Evolutionary conservation across 148 eudicot genomes (phyloP), one percentile per base, ranked within the genome.

Genomic region (Bassia scoparia): DNA sequence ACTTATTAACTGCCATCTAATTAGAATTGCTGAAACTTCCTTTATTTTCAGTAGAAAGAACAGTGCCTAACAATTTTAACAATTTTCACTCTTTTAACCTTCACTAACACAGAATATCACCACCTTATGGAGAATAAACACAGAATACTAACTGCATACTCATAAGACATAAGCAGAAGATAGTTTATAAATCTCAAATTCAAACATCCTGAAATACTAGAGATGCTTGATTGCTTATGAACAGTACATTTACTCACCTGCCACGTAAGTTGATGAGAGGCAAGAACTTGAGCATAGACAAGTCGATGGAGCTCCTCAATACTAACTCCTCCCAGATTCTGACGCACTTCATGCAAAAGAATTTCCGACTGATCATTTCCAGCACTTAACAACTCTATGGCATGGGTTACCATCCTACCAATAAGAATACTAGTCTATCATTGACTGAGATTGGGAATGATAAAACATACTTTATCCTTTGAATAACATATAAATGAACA

Each of bases 261-360:
- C 97, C 99, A 95, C 54, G 97, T 95, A 75, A 92, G 82, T 68
- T 89, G 87, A 86, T 92, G 94, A 70, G 99, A 95, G 56, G 97
- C 92, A 38, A 95, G 89, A 79, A 90, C 91, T 87, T 96, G 97
- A 62, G 97, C 94, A 87, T 89, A 96, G 34, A 89, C 89, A 76
- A 96, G 90, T 69, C 99, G 88, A 78, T 92, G 87, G 74, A 92
- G 96, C 86, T 96, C 99, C 82, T 96, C 96, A 60, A 96, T 83
- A 84, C 94, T 86, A 70, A 92, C 84, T 72, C 93, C 94, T 38
- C 97, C 97, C 75, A 96, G 71, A 63, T 86, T 86, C 74, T 85
- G 73, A 10, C 79, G 92, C 73, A 89, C 92, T 77, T 89, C 94
- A 61, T 76, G 91, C 74, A 96, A 73, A 78, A 92, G 83, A 56